Conservation (phyloP, 495 filamentous ascomycete species). For the Hyphodiscus hymeniophilus region DNA sequence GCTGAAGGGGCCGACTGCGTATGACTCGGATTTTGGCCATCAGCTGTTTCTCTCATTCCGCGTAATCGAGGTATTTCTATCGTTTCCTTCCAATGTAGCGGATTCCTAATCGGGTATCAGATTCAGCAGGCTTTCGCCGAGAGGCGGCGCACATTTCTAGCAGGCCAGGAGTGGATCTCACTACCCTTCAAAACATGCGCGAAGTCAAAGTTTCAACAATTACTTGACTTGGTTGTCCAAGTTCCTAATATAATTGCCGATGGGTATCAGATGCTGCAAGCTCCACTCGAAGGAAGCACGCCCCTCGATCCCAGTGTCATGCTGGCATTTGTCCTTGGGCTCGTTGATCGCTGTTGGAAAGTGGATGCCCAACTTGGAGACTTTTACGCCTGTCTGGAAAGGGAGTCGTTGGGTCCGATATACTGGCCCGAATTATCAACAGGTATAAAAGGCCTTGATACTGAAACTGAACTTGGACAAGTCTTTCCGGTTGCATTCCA, state of each 20-base stretch:
- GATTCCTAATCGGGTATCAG: conserved; percentile 2
- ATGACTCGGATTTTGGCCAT: conserved; percentile 24
- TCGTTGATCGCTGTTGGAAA: conserved; percentile 21
- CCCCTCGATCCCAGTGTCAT: background rate
- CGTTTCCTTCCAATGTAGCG: background rate
- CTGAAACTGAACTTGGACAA: conserved; percentile 2
- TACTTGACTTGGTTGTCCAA: conserved; percentile 25
- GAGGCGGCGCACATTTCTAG: conserved; percentile 22
- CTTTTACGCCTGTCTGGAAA: conserved; percentile 22
- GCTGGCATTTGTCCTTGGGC: background rate
- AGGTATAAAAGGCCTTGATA: conserved; percentile 5
- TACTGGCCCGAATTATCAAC: conserved; percentile 26
- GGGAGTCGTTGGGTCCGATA: conserved; percentile 14
- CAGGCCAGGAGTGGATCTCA: conserved; percentile 23
- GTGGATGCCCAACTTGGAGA: conserved; percentile 22
- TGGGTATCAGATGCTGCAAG: conserved; percentile 8
- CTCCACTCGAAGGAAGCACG: background rate
- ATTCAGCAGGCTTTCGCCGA: conserved; percentile 11
- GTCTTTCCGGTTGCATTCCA: conserved; percentile 28
- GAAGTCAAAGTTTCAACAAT: conserved; percentile 22
- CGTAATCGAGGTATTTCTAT: conserved; percentile 23
- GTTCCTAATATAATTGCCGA: conserved; percentile 21
- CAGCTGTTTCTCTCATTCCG: conserved; percentile 27
- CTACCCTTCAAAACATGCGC: conserved; percentile 21
- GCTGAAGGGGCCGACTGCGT: conserved; percentile 26